Evolutionary conservation across 495 filamentous ascomycete species (phyloP).

Genomic region (Hypoxylon intermedium): DNA sequence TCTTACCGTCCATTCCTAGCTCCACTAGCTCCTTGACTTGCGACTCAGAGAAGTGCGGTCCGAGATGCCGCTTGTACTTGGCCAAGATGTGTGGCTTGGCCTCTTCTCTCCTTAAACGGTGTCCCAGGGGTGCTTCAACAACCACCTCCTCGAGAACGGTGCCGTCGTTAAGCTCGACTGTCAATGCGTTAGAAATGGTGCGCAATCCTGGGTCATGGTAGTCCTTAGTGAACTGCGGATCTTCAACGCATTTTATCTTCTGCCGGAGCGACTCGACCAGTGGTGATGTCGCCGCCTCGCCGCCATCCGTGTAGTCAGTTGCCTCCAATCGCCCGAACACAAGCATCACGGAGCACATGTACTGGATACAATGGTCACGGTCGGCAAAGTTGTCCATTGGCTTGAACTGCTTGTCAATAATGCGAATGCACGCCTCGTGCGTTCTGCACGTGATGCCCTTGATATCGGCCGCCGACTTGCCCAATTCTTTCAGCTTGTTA

Average conservation of each 20-base stretch:
- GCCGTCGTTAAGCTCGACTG: conserved; percentile 91
- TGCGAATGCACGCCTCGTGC: conserved; percentile 96
- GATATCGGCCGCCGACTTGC: conserved; percentile 94
- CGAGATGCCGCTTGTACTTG: conserved; percentile 93
- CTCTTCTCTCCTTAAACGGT: conserved; percentile 89
- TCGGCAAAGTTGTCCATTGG: conserved; percentile 99
- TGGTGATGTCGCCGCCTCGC: conserved; percentile 86
- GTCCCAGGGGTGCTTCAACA: conserved; percentile 94
- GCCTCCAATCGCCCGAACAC: conserved; percentile 91
- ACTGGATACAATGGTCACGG: conserved; percentile 98
- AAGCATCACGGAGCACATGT: conserved; percentile 97
- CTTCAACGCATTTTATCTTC: conserved; percentile 94
- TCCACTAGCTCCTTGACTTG: conserved; percentile 80
- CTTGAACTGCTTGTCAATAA: conserved; percentile 99
- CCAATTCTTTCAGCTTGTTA: conserved; percentile 77
- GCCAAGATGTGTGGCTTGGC: conserved; percentile 94
- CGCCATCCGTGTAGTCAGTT: conserved; percentile 88
- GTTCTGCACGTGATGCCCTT: conserved; percentile 91
- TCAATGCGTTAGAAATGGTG: conserved; percentile 94
- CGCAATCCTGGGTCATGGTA: conserved; percentile 94
- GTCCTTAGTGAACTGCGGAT: conserved; percentile 89
- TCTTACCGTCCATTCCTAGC: conserved; percentile 73
- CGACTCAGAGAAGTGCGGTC: conserved; percentile 76
- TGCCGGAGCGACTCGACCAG: conserved; percentile 88
- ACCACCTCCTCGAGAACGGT: conserved; percentile 89